Conservation (phyloP, 768 basidiomycete species). For the Exidia glandulosa region DNA sequence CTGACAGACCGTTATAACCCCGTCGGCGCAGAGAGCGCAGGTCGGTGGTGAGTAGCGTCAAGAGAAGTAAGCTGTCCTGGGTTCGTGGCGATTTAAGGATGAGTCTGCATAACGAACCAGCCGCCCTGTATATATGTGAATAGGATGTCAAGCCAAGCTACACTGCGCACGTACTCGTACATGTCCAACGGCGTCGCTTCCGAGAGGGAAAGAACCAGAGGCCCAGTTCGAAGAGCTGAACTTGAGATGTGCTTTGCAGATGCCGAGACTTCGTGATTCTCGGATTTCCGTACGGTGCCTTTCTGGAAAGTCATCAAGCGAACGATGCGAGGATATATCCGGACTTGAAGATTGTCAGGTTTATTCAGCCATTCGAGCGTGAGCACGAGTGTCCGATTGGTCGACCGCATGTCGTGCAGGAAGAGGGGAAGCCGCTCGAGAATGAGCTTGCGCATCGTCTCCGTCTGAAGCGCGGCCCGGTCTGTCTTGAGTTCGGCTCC, state of each 20-base stretch:
- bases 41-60: slow-evolving; percentile 90
- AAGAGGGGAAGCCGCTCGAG: slow-evolving; percentile 84
- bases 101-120: slow-evolving; percentile 68
- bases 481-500: slow-evolving; percentile 35
- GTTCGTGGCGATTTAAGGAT: slow-evolving; percentile 69
- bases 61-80: slow-evolving; percentile 81
- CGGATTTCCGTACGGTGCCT: slow-evolving; percentile 36
- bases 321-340: slow-evolving; percentile 61
- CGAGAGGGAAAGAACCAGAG: slow-evolving; percentile 71
- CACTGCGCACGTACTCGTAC: slow-evolving; percentile 63
- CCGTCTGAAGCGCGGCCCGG: slow-evolving; percentile 32
- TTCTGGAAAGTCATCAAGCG: slow-evolving; percentile 45
- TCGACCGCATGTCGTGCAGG: slow-evolving; percentile 66
- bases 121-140: slow-evolving; percentile 44
- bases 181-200: slow-evolving; percentile 68
- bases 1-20: slow-evolving; percentile 66
- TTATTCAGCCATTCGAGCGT: slow-evolving; percentile 57
- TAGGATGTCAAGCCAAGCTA: not conserved
- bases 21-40: slow-evolving; percentile 67
- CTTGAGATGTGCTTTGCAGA: slow-evolving; percentile 43
- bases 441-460: slow-evolving; percentile 41
- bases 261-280: slow-evolving; percentile 63
- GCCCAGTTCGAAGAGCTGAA: slow-evolving; percentile 23
- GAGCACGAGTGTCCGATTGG: slow-evolving; percentile 46
- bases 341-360: slow-evolving; percentile 44